Evolutionary conservation across 73 alveolate genomes (phyloP).

Genomic region (Stentor roeselii): DNA sequence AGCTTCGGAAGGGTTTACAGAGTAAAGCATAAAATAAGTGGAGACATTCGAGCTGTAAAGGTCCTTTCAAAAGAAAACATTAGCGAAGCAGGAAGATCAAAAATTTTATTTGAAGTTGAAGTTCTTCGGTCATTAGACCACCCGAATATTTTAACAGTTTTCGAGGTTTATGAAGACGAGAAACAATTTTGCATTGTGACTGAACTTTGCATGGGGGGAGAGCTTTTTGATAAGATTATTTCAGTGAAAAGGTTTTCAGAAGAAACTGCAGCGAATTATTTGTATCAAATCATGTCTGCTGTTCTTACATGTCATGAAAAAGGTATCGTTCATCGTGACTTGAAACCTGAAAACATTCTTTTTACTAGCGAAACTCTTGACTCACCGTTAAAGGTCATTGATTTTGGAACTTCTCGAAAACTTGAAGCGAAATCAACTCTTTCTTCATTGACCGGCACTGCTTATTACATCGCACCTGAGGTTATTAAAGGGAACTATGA

Average conservation of each 20-base stretch:
- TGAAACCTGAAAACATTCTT: conserved; percentile 80
- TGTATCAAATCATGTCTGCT: conserved; percentile 57
- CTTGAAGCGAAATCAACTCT: conserved; percentile 39
- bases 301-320: conserved; percentile 49
- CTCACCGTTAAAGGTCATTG: conserved; percentile 55
- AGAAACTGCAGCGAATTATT: conserved; percentile 51
- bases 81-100: conserved; percentile 3
- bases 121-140: conserved; percentile 80
- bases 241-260: conserved; percentile 39
- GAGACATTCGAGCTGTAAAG: conserved; percentile 55
- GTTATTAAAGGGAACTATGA: too few relatives aligned
- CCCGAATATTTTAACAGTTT: conserved; percentile 82
- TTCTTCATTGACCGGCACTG: conserved; percentile 42
- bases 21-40: conserved; percentile 48
- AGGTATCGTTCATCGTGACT: conserved; percentile 69
- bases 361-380: conserved; percentile 41
- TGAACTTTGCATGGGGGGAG: conserved; percentile 86
- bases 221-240: conserved; percentile 51
- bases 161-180: conserved; percentile 78
- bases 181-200: conserved; percentile 77
- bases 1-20: conserved; percentile 63
- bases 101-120: conserved; percentile 62
- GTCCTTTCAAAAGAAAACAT: conserved; percentile 50
- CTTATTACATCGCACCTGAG: too few relatives aligned
- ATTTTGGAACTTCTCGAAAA: conserved; percentile 62